phyloP scores from a whole-genome alignment of 164 flowering plant genomes.

The Umbilicus rupestris region DNA sequence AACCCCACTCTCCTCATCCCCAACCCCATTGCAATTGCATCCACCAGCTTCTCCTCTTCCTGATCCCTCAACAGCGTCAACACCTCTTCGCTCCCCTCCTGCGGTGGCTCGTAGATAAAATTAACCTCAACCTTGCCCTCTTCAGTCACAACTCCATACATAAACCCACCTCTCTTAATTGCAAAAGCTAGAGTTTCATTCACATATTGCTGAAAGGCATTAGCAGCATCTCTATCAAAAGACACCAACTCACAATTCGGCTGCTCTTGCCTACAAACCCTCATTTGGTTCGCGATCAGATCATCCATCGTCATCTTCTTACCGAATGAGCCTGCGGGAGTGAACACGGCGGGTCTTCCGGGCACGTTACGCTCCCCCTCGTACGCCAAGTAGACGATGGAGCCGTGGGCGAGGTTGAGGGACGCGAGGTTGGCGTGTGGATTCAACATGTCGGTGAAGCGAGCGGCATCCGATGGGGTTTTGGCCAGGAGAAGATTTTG shows the following conservation, averaged over 20 bases:
- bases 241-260: conserved; percentile 76
- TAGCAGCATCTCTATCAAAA: conserved; percentile 77
- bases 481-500: conserved; percentile 72
- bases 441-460: conserved; percentile 55
- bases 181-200: conserved; percentile 54
- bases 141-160: conserved; percentile 68
- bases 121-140: conserved; percentile 71
- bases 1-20: conserved; percentile 65
- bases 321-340: conserved; percentile 74
- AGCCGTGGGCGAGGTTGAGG: conserved; percentile 62
- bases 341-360: conserved; percentile 36
- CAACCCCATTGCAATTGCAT: conserved; percentile 51
- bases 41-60: conserved; percentile 55
- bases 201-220: conserved; percentile 52
- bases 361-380: conserved; percentile 59
- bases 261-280: conserved; percentile 67
- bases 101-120: conserved; percentile 93
- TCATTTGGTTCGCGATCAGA: conserved; percentile 78
- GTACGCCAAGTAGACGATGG: conserved; percentile 32
- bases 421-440: conserved; percentile 48
- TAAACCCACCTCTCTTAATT: conserved; percentile 77
- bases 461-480: conserved; percentile 34
- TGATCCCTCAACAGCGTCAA: conserved; percentile 51
- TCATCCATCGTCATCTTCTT: conserved; percentile 96
- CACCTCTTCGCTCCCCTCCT: conserved; percentile 69